These are phyloP conservation scores for Kluyveromyces nonfermentans DNA, from an alignment of 805 yeast species.

Conservation along the genomic window DNA sequence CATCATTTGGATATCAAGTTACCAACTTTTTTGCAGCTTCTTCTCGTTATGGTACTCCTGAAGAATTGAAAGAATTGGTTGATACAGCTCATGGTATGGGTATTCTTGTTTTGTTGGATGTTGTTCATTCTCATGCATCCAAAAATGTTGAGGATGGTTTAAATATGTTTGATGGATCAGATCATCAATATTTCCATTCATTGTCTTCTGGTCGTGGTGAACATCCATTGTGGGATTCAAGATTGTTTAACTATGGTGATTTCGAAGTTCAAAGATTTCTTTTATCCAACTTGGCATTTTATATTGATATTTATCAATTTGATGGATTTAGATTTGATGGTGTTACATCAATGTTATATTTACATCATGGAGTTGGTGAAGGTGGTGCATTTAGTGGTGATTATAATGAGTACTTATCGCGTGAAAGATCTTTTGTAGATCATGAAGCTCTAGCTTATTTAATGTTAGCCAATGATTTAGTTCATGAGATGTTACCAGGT, in stretches of 20 bases:
- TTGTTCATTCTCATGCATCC: conserved; percentile 94
- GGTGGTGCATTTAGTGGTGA: conserved; percentile 81
- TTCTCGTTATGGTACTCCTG: conserved; percentile 92
- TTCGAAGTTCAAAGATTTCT: conserved; percentile 86
- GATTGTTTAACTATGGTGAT: conserved; percentile 83
- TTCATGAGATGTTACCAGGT: conserved; percentile 43
- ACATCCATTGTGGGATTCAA: conserved; percentile 94
- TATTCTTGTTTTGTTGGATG: conserved; percentile 75
- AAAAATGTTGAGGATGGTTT: conserved; percentile 91
- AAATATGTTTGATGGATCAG: conserved; percentile 90
- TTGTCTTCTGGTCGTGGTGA: conserved; percentile 65
- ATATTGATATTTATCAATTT: conserved; percentile 71
- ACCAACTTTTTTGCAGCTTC: conserved; percentile 86
- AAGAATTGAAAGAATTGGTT: conserved; percentile 79
- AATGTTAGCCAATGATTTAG: conserved; percentile 81
- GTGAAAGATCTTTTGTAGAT: conserved; percentile 62
- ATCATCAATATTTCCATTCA: conserved; percentile 86
- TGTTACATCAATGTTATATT: conserved; percentile 85
- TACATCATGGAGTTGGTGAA: conserved; percentile 87
- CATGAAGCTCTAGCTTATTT: conserved; percentile 78
- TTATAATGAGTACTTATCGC: conserved; percentile 78
- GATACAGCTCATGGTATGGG: conserved; percentile 90
- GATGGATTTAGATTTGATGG: conserved; percentile 98
- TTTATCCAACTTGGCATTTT: conserved; percentile 75
- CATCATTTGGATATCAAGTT: conserved; percentile 95